These are phyloP conservation scores for Sonneratia caseolaris DNA, from an alignment of 345 rosid species.

Conservation along the genomic window DNA sequence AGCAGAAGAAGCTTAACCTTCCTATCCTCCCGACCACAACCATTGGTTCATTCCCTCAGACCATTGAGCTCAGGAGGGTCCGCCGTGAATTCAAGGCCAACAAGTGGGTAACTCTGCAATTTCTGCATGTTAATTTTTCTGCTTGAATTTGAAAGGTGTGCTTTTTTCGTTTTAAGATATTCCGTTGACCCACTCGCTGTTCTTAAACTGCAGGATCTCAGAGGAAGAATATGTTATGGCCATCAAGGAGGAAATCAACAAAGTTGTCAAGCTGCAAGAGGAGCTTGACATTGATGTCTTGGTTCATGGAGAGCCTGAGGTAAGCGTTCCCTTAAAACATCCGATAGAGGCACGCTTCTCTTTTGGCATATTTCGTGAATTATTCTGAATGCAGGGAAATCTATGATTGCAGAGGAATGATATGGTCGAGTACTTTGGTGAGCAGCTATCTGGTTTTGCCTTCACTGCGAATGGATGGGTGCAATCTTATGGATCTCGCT, in stretches of 20 bases:
- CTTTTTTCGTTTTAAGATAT: neutral
- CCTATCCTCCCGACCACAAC: slow-evolving; percentile 96
- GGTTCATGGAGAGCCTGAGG: slow-evolving; percentile 99
- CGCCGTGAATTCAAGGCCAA: slow-evolving; percentile 99
- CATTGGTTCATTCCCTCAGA: slow-evolving; percentile 96
- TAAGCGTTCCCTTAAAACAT: slow-evolving; percentile 13
- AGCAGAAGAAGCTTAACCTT: slow-evolving; percentile 91
- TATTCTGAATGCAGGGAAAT: neutral
- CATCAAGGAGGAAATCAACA: slow-evolving; percentile 86
- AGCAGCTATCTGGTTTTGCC: slow-evolving; percentile 89
- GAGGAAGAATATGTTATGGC: slow-evolving; percentile 73
- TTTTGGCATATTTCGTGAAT: too few species aligned
- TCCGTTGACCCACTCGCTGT: neutral
- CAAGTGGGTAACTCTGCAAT: slow-evolving; percentile 35
- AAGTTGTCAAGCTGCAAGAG: slow-evolving; percentile 79
- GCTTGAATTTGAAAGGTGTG: neutral
- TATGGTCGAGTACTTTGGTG: slow-evolving; percentile 99
- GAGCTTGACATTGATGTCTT: slow-evolving; percentile 95
- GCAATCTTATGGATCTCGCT: slow-evolving; percentile 97
- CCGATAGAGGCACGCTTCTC: too few species aligned
- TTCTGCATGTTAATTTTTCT: neutral
- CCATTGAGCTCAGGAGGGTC: slow-evolving; percentile 82
- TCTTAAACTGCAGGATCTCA: slow-evolving; percentile 46
- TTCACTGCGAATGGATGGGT: slow-evolving; percentile 97
- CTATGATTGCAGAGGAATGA: slow-evolving; percentile 66